These are phyloP conservation scores for Aspergillus candidus DNA, from an alignment of 2,329 filamentous ascomycete genomes.

Conservation along the genomic window DNA sequence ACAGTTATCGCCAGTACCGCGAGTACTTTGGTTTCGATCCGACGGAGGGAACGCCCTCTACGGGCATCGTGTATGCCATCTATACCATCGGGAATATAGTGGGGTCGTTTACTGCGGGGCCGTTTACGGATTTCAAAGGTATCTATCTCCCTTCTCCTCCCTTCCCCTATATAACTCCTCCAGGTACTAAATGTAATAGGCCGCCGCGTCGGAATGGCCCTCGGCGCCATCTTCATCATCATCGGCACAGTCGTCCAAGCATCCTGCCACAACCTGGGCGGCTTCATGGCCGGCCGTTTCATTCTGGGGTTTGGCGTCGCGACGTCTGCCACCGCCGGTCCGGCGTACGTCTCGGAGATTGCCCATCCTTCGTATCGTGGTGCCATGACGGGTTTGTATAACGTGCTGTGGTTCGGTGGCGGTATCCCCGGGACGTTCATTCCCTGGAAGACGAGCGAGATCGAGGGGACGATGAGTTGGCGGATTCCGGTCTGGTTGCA, in stretches of 20 bases:
- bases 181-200: constrained; percentile 8
- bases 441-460: constrained; percentile 34
- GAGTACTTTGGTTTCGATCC: constrained; percentile 38
- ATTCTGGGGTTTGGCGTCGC: constrained; percentile 27
- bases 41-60: constrained; percentile 36
- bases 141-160: background rate
- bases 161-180: background rate
- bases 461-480: constrained; percentile 48
- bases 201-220: constrained; percentile 23
- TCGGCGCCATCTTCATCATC: constrained; percentile 23
- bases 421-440: constrained; percentile 48
- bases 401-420: constrained; percentile 40
- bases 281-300: constrained; percentile 28
- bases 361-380: constrained; percentile 32
- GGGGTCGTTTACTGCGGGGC: constrained; percentile 41
- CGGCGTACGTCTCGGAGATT: constrained; percentile 34
- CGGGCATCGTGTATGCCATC: constrained; percentile 46
- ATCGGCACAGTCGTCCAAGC: constrained; percentile 24
- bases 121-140: constrained; percentile 38
- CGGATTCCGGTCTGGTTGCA: constrained; percentile 54
- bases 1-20: constrained; percentile 42
- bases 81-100: constrained; percentile 47
- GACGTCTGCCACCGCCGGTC: constrained; percentile 21
- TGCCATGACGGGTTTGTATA: constrained; percentile 38
- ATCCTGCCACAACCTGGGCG: constrained; percentile 18